Evolutionary conservation across 345 rosid genomes (phyloP).

Genomic region (Populus nigra): DNA sequence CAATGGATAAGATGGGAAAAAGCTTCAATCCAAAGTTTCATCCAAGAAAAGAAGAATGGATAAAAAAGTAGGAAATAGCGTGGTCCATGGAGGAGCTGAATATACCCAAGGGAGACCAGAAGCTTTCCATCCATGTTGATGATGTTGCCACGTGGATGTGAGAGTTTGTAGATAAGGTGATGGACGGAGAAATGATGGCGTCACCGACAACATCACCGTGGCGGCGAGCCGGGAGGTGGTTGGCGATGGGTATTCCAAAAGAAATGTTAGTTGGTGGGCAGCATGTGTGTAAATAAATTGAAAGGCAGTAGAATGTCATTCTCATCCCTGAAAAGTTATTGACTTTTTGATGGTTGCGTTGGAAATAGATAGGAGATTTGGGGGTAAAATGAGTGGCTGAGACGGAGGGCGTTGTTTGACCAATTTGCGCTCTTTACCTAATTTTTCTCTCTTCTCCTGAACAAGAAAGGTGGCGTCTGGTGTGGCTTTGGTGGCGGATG

Average conservation of each 20-base stretch:
- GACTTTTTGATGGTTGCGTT: too few species aligned
- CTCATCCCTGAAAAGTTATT: slow-evolving; percentile 9
- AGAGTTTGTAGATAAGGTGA: slow-evolving; percentile 24
- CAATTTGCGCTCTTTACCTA: slow-evolving; percentile 7
- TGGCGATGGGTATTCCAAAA: not conserved
- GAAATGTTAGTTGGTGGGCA: not conserved
- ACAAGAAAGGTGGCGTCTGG: not conserved
- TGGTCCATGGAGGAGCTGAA: slow-evolving; percentile 24
- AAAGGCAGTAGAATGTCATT: slow-evolving; percentile 3
- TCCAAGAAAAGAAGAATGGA: not conserved
- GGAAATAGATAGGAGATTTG: too few species aligned
- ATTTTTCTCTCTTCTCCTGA: not conserved
- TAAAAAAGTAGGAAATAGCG: not conserved
- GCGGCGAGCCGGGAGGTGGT: slow-evolving; percentile 7
- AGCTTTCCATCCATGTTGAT: not conserved
- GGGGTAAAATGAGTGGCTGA: slow-evolving; percentile 1
- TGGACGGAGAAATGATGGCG: not conserved
- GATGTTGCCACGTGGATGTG: slow-evolving; percentile 22
- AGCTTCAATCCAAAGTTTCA: not conserved
- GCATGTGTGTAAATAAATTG: not conserved
- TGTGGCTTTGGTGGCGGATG: not conserved
- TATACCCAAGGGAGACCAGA: slow-evolving; percentile 7
- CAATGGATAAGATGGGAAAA: not conserved
- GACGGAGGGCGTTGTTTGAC: slow-evolving; percentile 12
- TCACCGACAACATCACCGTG: not conserved